These are phyloP conservation scores for Plasmodium coatneyi DNA, from an alignment of 169 alveolate species.

Conservation along the genomic window DNA sequence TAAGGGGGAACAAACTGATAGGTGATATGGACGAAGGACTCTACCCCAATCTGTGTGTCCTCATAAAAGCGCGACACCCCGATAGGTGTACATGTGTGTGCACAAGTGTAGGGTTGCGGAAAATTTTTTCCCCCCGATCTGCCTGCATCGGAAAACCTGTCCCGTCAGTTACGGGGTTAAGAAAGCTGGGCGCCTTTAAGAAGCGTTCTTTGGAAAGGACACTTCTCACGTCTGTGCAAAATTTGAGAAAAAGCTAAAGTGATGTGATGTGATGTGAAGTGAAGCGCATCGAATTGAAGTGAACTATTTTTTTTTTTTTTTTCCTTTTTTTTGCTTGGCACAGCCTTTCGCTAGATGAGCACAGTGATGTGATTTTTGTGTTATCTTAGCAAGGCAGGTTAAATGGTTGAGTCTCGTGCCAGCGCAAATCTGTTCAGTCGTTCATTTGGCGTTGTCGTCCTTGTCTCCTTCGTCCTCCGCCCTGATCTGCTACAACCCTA, in stretches of 20 bases:
- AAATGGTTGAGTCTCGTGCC: neutral
- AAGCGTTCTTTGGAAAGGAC: neutral
- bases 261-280: neutral
- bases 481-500: too few relatives aligned
- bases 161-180: neutral
- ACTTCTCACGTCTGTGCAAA: neutral
- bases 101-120: neutral
- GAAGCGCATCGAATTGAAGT: neutral
- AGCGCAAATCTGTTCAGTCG: neutral
- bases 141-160: neutral
- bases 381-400: neutral
- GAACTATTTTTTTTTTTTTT: neutral
- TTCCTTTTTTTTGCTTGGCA: neutral
- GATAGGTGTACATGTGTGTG: neutral
- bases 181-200: neutral
- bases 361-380: neutral
- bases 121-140: neutral
- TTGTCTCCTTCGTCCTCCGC: neutral
- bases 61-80: neutral
- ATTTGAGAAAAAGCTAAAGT: neutral
- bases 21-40: neutral
- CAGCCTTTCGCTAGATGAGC: neutral
- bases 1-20: neutral
- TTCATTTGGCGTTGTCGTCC: neutral
- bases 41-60: neutral